These are phyloP conservation scores for Salicornia ramosissima DNA, from an alignment of 148 eudicot genomes.

Conservation along the genomic window DNA sequence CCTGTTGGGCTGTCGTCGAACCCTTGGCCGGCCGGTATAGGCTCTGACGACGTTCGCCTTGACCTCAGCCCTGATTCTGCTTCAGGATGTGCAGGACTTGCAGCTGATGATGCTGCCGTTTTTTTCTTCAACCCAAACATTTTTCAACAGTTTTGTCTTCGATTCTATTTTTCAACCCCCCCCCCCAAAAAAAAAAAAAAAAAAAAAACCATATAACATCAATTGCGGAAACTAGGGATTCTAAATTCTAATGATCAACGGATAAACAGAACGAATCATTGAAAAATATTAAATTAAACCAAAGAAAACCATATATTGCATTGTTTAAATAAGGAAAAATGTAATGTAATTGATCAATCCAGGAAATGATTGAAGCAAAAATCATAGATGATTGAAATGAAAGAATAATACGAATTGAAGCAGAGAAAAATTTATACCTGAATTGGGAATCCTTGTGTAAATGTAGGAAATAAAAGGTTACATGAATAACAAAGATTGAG, in stretches of 20 bases:
- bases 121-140: slow-evolving; percentile 62
- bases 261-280: no score
- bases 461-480: no score
- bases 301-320: no score
- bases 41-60: slow-evolving; percentile 69
- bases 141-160: no score
- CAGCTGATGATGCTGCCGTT: slow-evolving; percentile 20
- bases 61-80: slow-evolving; percentile 26
- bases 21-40: slow-evolving; percentile 33
- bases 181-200: no score
- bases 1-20: slow-evolving; percentile 34
- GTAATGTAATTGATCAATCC: background rate
- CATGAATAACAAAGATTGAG: background rate
- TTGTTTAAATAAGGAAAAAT: no score
- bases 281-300: no score
- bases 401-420: background rate
- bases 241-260: no score
- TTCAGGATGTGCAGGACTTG: slow-evolving; percentile 27
- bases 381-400: background rate
- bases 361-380: background rate
- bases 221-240: no score
- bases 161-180: no score
- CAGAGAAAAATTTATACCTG: background rate
- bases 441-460: background rate
- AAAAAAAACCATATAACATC: no score